These are phyloP conservation scores for Auriscalpium orientale DNA, from an alignment of 768 basidiomycete species.

Conservation along the genomic window DNA sequence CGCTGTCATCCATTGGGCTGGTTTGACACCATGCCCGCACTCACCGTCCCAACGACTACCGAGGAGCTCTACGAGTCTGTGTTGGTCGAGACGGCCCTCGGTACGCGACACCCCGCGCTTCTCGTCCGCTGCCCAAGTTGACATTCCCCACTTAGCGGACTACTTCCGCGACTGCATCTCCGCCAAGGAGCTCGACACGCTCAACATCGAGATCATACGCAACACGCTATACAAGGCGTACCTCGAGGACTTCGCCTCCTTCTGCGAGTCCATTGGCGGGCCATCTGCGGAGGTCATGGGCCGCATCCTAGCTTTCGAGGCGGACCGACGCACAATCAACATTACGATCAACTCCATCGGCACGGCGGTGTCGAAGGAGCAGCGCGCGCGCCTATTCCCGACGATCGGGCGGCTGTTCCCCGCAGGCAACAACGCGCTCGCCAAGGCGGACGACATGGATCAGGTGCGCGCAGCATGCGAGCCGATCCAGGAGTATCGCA, in stretches of 20 bases:
- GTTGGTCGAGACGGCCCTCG: conserved; percentile 93
- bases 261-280: conserved; percentile 67
- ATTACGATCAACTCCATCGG: conserved; percentile 99
- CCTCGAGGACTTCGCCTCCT: conserved; percentile 92
- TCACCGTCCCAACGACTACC: conserved; percentile 98
- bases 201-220: conserved; percentile 99
- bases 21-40: conserved; percentile 97
- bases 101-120: conserved; percentile 38
- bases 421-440: conserved; percentile 90
- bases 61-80: conserved; percentile 97
- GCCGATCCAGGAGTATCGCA: conserved; percentile 79
- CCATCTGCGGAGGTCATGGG: conserved; percentile 93
- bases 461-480: conserved; percentile 86
- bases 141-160: conserved; percentile 50
- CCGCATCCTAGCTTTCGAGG: conserved; percentile 88
- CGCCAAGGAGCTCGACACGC: conserved; percentile 92
- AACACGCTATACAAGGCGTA: conserved; percentile 99
- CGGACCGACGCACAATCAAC: conserved; percentile 93
- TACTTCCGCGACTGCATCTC: conserved; percentile 96
- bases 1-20: conserved; percentile 95
- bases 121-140: neutral
- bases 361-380: conserved; percentile 91
- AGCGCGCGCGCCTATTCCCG: conserved; percentile 90
- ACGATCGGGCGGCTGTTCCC: conserved; percentile 90
- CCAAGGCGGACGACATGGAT: conserved; percentile 91